Base-by-base conservation (phyloP, 2,329 filamentous ascomycete species). In the Beauveria sp. region DNA sequence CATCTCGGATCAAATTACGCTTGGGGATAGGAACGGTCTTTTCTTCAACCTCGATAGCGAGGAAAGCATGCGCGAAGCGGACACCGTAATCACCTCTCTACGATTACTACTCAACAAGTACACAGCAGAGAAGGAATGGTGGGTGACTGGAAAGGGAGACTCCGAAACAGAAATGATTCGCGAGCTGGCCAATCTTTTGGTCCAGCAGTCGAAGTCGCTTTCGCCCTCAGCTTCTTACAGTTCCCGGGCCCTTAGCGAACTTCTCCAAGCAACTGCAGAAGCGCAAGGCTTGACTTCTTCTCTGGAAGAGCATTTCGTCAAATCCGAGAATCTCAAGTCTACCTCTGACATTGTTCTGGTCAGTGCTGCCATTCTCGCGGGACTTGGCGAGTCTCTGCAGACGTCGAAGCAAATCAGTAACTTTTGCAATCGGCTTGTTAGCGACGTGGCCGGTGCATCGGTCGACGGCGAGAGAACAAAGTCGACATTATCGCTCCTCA, bases 341-440 rank as follows among this genome's bases (percentile, higher is more conserved):
- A 74, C 75, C 0, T 73, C 80, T 0, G 66, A 76, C 1, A 82
- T 81, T 0, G 73, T 78, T 0, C 72, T 87, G 0, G 73, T 78
- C 0, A 79, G 80, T 0, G 71, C 79, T 2, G 83, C 82, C 0
- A 70, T 85, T 3, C 67, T 87, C 3, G 68, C 73, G 1, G 84
- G 83, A 0, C 75, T 86, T 31, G 80, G 80, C 2, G 79, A 84
- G 66, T 71, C 75, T 2, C 71, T 83, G 7, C 74, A 76, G 4
- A 70, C 76, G 0, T 84, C 81, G 0, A 82, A 78, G 64, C 63
- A 72, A 1, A 71, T 82, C 24, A 81, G 74, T 60, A 85, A 75
- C 56, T 77, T 88, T 46, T 83, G 80, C 69, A 87, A 87, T 67
- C 79, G 82, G 14, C 75, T 88, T 0, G 75, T 87, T 38, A 87